These are phyloP conservation scores for Hanseniaspora hatyaiensis DNA, from an alignment of 805 yeast species.

Conservation along the genomic window DNA sequence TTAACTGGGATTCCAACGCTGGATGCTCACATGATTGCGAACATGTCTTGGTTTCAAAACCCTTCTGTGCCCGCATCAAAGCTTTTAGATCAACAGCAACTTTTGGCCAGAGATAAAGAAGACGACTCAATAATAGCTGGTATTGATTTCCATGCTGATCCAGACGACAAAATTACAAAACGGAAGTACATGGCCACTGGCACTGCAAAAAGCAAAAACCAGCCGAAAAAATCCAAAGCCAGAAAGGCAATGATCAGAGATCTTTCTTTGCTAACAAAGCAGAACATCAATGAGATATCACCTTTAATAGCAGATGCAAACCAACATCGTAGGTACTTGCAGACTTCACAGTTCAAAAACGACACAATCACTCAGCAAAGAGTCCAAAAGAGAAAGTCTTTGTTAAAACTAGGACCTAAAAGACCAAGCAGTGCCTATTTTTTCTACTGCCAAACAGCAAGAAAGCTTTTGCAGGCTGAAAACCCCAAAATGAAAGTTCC, in stretches of 20 bases:
- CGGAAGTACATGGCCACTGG: no score
- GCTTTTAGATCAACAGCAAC: not conserved
- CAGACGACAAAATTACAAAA: no score
- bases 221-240: slow-evolving; percentile 16
- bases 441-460: slow-evolving; percentile 29
- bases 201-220: no score
- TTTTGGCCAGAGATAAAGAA: not conserved
- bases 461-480: slow-evolving; percentile 26
- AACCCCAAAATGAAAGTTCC: slow-evolving; percentile 31
- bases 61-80: not conserved
- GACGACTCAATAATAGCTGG: not conserved
- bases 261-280: slow-evolving; percentile 4
- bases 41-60: slow-evolving; percentile 6
- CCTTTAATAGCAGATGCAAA: not conserved
- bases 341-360: slow-evolving; percentile 23
- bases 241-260: slow-evolving; percentile 4
- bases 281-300: slow-evolving; percentile 10
- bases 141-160: no score
- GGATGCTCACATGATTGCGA: slow-evolving; percentile 3
- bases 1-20: slow-evolving; percentile 1
- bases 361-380: slow-evolving; percentile 30
- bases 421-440: slow-evolving; percentile 33
- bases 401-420: slow-evolving; percentile 31
- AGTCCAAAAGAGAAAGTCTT: slow-evolving; percentile 29
- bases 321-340: not conserved